Evolutionary conservation across 768 basidiomycete species (phyloP), one percentile per base, ranked within the genome.

Genomic region (Lentinula raphanica): DNA sequence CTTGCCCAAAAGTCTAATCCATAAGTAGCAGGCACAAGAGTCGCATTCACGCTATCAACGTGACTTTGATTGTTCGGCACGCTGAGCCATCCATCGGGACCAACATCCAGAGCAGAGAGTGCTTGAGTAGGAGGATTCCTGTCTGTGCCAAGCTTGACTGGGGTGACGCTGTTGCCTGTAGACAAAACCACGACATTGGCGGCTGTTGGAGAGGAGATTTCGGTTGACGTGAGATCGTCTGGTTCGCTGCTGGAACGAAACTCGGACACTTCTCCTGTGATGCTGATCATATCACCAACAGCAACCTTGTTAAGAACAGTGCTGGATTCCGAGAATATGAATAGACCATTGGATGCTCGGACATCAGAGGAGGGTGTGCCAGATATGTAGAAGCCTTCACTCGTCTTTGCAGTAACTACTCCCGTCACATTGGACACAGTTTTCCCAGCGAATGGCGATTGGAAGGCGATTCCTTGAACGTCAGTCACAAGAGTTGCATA

Each of bases 1-100:
- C 80, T 83, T 64, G 82, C 76, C 83, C 84, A 87, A 64, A 87
- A 86, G 64, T 86, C 84, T 32, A 85, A 65, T 6, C 84, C 85
- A 58, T 72, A 85, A 44, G 72, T 67, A 27, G 78, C 72, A 1
- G 83, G 83, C 53, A 76, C 74, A 38, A 85, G 66, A 5, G 75
- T 74, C 6, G 76, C 69, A 60, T 86, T 80, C 4, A 74, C 71
- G 1, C 62, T 62, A 53, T 80, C 76, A 28, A 84, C 65, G 17
- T 67, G 75, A 48, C 73, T 79, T 15, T 71, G 67, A 61, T 85
- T 85, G 64, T 79, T 82, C 11, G 85, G 85, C 1, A 78, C 74
- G 8, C 79, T 78, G 2, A 85, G 72, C 68, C 78, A 83, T 0
- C 83, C 82, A 68, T 84, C 84, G 0, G 66, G 62, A 4, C 82